Evolutionary conservation across 495 filamentous ascomycete genomes (phyloP).

Genomic region (Penicillium bovifimosum): DNA sequence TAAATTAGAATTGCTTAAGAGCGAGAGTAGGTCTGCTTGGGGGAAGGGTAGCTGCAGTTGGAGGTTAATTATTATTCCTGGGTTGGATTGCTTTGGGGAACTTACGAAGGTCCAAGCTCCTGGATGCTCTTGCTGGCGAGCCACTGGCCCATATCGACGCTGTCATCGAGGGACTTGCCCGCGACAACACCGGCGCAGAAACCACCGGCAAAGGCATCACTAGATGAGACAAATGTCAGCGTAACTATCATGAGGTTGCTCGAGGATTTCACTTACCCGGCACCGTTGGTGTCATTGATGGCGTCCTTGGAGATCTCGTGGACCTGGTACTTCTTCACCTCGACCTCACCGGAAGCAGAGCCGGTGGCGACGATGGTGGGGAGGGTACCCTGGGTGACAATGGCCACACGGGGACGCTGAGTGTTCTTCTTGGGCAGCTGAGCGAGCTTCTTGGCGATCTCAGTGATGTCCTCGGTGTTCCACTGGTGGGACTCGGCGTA

Average conservation of each 20-base stretch:
- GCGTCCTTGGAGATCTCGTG: constrained; percentile 63
- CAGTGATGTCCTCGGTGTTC: constrained; percentile 68
- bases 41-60: constrained; percentile 66
- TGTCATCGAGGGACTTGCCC: constrained; percentile 68
- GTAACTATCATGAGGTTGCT: neutral
- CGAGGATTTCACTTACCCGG: constrained; percentile 52
- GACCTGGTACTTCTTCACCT: constrained; percentile 72
- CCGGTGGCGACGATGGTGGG: constrained; percentile 77
- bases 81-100: constrained; percentile 3
- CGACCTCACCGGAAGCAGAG: constrained; percentile 52
- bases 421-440: constrained; percentile 86
- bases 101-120: constrained; percentile 93
- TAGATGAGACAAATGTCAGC: constrained; percentile 31
- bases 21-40: constrained; percentile 68
- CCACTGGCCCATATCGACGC: constrained; percentile 90
- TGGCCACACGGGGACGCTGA: constrained; percentile 68
- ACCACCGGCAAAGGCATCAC: constrained; percentile 94
- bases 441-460: constrained; percentile 82
- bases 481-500: constrained; percentile 76
- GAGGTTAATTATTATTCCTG: constrained; percentile 4
- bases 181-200: constrained; percentile 84
- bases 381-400: constrained; percentile 90
- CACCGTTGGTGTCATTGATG: constrained; percentile 94
- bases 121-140: constrained; percentile 85
- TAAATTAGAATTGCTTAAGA: constrained; percentile 23